phyloP scores from a whole-genome alignment of 106 monocot species.

The Dioscorea dumetorum region DNA sequence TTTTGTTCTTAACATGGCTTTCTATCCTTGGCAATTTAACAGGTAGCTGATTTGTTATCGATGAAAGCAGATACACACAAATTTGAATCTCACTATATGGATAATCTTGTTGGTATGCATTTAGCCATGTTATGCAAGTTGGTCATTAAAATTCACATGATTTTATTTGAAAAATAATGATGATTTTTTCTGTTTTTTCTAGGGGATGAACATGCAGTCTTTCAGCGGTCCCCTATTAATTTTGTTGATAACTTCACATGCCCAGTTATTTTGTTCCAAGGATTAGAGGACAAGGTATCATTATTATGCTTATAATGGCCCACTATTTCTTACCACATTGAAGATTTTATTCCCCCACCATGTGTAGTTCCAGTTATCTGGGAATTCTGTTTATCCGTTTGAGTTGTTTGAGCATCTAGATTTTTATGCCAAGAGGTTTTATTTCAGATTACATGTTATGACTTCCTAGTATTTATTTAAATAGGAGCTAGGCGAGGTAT shows the following conservation, averaged over 20 bases:
- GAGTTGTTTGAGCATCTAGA: no score
- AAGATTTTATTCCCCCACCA: no score
- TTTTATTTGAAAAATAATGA: neutral
- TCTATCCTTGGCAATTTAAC: conserved; percentile 6
- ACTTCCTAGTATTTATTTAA: no score
- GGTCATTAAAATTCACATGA: neutral
- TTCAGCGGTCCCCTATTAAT: conserved; percentile 87
- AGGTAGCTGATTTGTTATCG: conserved; percentile 77
- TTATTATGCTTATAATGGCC: neutral
- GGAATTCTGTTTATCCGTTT: no score
- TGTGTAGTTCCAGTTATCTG: no score
- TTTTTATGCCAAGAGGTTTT: no score
- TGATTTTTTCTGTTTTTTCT: neutral
- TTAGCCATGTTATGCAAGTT: neutral
- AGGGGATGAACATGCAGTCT: conserved; percentile 50
- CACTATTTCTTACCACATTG: no score
- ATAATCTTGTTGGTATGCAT: conserved; percentile 81
- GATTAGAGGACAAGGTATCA: conserved; percentile 88
- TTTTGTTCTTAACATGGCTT: no score
- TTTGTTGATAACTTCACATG: conserved; percentile 77
- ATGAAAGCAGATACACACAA: conserved; percentile 85
- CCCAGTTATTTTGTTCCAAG: conserved; percentile 95
- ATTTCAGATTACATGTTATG: no score
- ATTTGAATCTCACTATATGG: conserved; percentile 79
- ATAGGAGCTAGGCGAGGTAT: no score